These are phyloP conservation scores for Vitis labrusca DNA, from an alignment of 164 flowering plant genomes.

Conservation along the genomic window DNA sequence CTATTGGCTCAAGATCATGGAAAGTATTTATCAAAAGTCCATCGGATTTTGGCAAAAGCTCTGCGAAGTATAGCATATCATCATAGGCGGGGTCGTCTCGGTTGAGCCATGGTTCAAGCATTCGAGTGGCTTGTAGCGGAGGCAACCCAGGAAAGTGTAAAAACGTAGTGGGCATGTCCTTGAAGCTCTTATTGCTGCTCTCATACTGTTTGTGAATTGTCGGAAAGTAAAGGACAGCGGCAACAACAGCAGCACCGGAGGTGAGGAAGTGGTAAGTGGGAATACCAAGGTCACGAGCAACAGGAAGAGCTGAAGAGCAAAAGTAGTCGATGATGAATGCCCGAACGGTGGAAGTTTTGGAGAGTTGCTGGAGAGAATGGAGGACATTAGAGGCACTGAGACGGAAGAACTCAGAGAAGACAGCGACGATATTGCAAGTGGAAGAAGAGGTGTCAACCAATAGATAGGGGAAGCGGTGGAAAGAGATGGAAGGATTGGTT, in stretches of 20 bases:
- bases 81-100: not conserved
- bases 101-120: constrained; percentile 9
- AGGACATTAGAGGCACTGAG: constrained; percentile 1
- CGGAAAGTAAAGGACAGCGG: constrained; percentile 19
- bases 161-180: not conserved
- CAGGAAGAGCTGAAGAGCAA: constrained; percentile 15
- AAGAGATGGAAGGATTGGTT: too few species aligned
- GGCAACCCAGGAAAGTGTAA: constrained; percentile 27
- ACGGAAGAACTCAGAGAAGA: not conserved
- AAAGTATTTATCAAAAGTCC: too few species aligned
- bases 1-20: too few species aligned
- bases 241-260: constrained; percentile 18
- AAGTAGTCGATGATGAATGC: constrained; percentile 21
- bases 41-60: too few species aligned
- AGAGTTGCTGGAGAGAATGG: not conserved
- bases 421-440: too few species aligned
- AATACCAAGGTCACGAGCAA: constrained; percentile 6
- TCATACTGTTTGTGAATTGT: constrained; percentile 9
- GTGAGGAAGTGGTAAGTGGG: constrained; percentile 28
- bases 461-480: too few species aligned
- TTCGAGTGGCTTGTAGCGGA: constrained; percentile 11
- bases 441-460: too few species aligned
- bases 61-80: too few species aligned
- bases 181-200: constrained; percentile 1
- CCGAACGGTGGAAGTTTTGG: not conserved